Percentiles rank a stretch among this genome's conserved stretches.
These are phyloP conservation scores for Ziziphus jujuba DNA, from an alignment of 306 rosid genomes.

Conservation along the genomic window DNA sequence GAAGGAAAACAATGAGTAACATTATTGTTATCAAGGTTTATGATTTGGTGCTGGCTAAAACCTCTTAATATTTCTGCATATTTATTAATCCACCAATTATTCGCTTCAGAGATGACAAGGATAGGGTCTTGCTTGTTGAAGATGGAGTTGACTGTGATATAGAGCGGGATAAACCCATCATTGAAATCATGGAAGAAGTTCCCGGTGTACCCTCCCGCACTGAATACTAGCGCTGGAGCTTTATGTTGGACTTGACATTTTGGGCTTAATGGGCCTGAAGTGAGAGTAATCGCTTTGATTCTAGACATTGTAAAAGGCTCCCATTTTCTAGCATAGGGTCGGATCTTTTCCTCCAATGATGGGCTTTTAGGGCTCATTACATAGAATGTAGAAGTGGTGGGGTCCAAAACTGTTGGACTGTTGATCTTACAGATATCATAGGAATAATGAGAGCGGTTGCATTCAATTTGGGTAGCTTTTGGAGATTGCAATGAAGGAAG, in stretches of 20 bases:
- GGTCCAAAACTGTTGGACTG: slow-evolving; percentile 39
- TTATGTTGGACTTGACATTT: slow-evolving; percentile 32
- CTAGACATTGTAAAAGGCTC: slow-evolving; percentile 27
- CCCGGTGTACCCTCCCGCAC: slow-evolving; percentile 42
- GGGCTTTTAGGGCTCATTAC: slow-evolving; percentile 12
- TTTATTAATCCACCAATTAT: slow-evolving; percentile 47
- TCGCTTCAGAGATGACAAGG: slow-evolving; percentile 40
- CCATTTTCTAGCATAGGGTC: slow-evolving; percentile 41
- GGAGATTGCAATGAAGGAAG: background rate
- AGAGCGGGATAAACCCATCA: slow-evolving; percentile 48
- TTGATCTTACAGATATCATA: slow-evolving; percentile 42
- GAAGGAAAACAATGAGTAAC: slow-evolving; percentile 46
- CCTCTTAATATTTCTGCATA: slow-evolving; percentile 22
- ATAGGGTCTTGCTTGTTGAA: slow-evolving; percentile 11
- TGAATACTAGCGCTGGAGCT: slow-evolving; percentile 35
- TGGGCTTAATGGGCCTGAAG: slow-evolving; percentile 36
- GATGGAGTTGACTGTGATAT: slow-evolving; percentile 30
- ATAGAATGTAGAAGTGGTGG: slow-evolving; percentile 39
- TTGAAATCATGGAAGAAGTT: slow-evolving; percentile 56
- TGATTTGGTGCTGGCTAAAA: slow-evolving; percentile 36
- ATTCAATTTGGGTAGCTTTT: slow-evolving; percentile 16
- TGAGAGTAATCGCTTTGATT: slow-evolving; percentile 33
- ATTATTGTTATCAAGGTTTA: slow-evolving; percentile 42
- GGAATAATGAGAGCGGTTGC: slow-evolving; percentile 33
- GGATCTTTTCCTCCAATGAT: slow-evolving; percentile 25